phyloP scores from a whole-genome alignment of 116 monocot species.

The Trichopus zeylanicus region DNA sequence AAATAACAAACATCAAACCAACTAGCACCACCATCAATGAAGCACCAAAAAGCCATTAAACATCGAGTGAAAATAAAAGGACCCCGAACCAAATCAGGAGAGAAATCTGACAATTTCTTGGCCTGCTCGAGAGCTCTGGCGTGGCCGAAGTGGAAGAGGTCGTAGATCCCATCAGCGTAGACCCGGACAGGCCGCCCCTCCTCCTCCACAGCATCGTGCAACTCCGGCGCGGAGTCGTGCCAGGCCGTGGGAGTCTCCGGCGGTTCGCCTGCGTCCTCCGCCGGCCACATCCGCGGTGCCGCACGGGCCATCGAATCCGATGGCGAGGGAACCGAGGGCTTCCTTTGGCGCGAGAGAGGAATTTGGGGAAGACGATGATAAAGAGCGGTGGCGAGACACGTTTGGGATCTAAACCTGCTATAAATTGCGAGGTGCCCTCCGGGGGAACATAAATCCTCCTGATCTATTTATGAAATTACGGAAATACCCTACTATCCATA shows the following conservation, averaged over 20 bases:
- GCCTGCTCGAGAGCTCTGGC: constrained; percentile 25
- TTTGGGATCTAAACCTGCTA: no score
- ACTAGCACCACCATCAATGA: no score
- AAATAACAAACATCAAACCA: no score
- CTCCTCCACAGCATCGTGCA: neutral
- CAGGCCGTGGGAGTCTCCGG: neutral
- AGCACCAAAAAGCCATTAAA: no score
- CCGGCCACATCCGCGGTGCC: neutral
- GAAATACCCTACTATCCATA: no score
- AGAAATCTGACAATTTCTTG: constrained; percentile 21
- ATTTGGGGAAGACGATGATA: no score
- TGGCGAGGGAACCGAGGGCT: neutral
- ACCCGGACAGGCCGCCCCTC: constrained; percentile 15
- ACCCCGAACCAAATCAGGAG: neutral
- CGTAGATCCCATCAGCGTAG: constrained; percentile 27
- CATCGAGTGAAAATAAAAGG: neutral
- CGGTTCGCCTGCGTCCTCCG: neutral
- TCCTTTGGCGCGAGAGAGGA: constrained; percentile 1
- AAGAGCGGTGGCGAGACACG: neutral
- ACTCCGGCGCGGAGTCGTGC: neutral
- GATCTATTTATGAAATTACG: no score
- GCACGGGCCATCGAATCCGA: neutral
- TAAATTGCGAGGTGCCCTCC: no score
- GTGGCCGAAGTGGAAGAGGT: constrained; percentile 27
- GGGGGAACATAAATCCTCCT: no score